These are phyloP conservation scores for Tulasnella sp. DNA, from an alignment of 768 basidiomycete genomes.

Conservation along the genomic window DNA sequence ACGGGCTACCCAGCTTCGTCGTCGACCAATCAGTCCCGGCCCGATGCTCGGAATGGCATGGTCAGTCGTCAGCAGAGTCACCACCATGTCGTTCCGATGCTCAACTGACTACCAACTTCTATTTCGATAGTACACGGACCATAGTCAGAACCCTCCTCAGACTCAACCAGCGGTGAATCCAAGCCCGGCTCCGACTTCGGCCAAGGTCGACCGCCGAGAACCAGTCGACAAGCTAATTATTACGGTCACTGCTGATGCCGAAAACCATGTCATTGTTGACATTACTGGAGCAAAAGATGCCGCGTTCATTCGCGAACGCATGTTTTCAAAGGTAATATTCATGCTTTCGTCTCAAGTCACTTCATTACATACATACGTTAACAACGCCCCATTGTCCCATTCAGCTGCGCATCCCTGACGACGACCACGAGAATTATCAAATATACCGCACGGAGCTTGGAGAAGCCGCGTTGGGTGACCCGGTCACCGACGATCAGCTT, in stretches of 20 bases:
- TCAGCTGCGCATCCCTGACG: slow-evolving; percentile 77
- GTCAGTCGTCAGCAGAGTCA: slow-evolving; percentile 1
- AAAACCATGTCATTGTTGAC: slow-evolving; percentile 46
- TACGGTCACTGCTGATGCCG: slow-evolving; percentile 28
- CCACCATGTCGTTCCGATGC: slow-evolving; percentile 5
- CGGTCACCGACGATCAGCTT: slow-evolving; percentile 66
- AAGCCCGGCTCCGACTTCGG: slow-evolving; percentile 10
- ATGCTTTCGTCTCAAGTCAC: slow-evolving; percentile 23
- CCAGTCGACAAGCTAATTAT: slow-evolving; percentile 26
- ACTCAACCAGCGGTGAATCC: background rate
- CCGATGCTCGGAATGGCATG: slow-evolving; percentile 14
- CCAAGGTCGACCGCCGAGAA: slow-evolving; percentile 8
- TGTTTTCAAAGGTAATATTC: slow-evolving; percentile 66
- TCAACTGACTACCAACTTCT: background rate
- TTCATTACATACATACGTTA: slow-evolving; percentile 17
- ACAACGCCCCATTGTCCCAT: slow-evolving; percentile 14
- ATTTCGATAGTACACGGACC: background rate
- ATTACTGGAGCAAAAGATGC: slow-evolving; percentile 62
- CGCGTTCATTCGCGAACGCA: slow-evolving; percentile 71
- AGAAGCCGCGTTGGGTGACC: slow-evolving; percentile 66
- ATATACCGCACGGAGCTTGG: slow-evolving; percentile 90
- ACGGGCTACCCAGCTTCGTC: background rate
- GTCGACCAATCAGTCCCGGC: background rate
- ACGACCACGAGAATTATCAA: slow-evolving; percentile 70
- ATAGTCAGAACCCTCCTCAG: background rate